Evolutionary conservation across 2,329 filamentous ascomycete genomes (phyloP).

Genomic region (Penicillium sclerotigenum): DNA sequence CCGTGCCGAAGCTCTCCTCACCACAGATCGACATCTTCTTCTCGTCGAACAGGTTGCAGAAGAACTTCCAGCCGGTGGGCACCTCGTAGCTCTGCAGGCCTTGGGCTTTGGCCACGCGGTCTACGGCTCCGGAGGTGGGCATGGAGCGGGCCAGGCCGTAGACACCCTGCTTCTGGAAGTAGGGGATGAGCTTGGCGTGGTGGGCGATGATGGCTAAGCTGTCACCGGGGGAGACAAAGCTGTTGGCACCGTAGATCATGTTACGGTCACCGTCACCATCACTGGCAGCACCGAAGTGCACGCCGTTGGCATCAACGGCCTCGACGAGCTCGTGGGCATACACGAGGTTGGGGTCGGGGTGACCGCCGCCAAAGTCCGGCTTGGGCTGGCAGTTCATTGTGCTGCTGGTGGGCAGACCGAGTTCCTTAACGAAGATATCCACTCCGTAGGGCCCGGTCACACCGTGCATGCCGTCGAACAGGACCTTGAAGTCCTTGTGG

Average conservation of each 20-base stretch:
- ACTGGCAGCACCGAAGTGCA: conserved; percentile 94
- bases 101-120: conserved; percentile 93
- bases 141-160: conserved; percentile 94
- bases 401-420: conserved; percentile 71
- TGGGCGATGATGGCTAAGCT: conserved; percentile 97
- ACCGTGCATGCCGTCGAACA: conserved; percentile 91
- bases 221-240: conserved; percentile 95
- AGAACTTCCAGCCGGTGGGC: conserved; percentile 98
- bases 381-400: conserved; percentile 90
- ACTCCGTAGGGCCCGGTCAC: conserved; percentile 94
- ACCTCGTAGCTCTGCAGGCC: conserved; percentile 91
- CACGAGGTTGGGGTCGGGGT: conserved; percentile 96
- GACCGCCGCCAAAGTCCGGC: conserved; percentile 93
- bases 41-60: conserved; percentile 91
- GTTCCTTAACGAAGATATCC: conserved; percentile 91
- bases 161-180: conserved; percentile 96
- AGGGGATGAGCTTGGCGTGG: conserved; percentile 92
- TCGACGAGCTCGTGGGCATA: conserved; percentile 95
- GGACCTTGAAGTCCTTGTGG: conserved; percentile 90
- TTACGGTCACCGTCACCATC: conserved; percentile 98
- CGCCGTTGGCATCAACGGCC: conserved; percentile 81
- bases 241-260: conserved; percentile 98
- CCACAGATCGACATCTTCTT: conserved; percentile 97
- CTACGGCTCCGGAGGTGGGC: conserved; percentile 93
- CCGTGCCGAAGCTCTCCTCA: conserved; percentile 96